Percentiles rank a stretch among this genome's conserved stretches.
Evolutionary conservation across 768 basidiomycete species (phyloP).

Genomic region (Phylloporus arenicola): DNA sequence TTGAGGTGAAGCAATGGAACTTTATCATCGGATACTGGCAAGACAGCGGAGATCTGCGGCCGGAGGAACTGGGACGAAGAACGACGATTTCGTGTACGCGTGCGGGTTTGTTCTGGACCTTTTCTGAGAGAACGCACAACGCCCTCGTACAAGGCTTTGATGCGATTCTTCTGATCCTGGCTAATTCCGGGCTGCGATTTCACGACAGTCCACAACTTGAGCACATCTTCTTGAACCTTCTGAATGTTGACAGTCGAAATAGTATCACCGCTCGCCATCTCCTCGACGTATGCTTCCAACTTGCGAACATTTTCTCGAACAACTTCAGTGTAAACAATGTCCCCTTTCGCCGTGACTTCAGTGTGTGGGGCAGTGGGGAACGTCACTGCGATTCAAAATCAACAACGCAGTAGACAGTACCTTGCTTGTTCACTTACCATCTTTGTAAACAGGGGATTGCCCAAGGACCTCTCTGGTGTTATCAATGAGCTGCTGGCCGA

Average conservation of each 20-base stretch:
- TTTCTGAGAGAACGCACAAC: constrained; percentile 91
- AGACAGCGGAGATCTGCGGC: constrained; percentile 70
- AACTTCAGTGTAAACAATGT: constrained; percentile 92
- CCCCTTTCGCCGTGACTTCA: constrained; percentile 88
- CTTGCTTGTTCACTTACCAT: constrained; percentile 56
- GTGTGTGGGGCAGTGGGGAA: constrained; percentile 98
- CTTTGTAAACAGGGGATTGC: constrained; percentile 88
- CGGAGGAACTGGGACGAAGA: constrained; percentile 97
- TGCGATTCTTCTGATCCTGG: constrained; percentile 92
- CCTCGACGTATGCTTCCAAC: constrained; percentile 94
- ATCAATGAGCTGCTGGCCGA: constrained; percentile 91
- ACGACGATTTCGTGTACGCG: constrained; percentile 67
- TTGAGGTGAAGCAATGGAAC: constrained; percentile 94
- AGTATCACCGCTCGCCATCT: constrained; percentile 95
- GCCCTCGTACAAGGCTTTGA: constrained; percentile 93
- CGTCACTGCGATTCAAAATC: constrained; percentile 55
- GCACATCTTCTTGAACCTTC: constrained; percentile 95
- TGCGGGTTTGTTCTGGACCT: constrained; percentile 54
- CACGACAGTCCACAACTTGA: constrained; percentile 96
- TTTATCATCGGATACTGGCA: constrained; percentile 77
- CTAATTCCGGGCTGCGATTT: constrained; percentile 97
- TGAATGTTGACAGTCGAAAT: constrained; percentile 87
- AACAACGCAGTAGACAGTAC: background rate
- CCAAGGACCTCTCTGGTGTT: constrained; percentile 84
- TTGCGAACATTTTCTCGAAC: constrained; percentile 95